A percentile compares a stretch with the other conserved stretches of the same genome.
Evolutionary conservation across 768 basidiomycete species (phyloP).

Genomic region (Suillus lakei): DNA sequence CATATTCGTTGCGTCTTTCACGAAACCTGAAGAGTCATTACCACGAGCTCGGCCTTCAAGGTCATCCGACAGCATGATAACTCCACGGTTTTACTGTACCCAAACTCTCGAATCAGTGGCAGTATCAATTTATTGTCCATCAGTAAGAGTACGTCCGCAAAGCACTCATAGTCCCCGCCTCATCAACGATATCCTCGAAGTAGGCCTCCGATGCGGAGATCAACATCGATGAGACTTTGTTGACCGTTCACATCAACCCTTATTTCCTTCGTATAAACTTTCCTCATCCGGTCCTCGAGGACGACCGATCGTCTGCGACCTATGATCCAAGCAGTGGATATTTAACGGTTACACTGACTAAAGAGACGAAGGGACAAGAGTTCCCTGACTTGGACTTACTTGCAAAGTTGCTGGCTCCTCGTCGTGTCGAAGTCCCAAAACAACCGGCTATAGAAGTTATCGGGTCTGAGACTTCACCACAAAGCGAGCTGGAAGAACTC

Average conservation of each 20-base stretch:
- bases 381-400: constrained; percentile 83
- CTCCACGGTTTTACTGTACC: constrained; percentile 72
- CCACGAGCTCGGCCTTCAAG: not conserved
- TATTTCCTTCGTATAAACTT: constrained; percentile 86
- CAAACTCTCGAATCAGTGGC: constrained; percentile 62
- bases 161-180: not conserved
- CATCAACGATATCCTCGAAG: constrained; percentile 18
- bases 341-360: constrained; percentile 73
- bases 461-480: constrained; percentile 28
- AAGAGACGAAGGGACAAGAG: constrained; percentile 64
- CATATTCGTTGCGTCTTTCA: not conserved
- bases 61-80: constrained; percentile 60
- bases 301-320: constrained; percentile 65
- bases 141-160: constrained; percentile 61
- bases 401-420: constrained; percentile 77
- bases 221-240: constrained; percentile 68
- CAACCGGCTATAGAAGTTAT: constrained; percentile 64
- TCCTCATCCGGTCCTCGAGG: constrained; percentile 64
- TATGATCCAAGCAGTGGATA: constrained; percentile 84
- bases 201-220: constrained; percentile 87
- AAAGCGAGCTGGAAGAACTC: constrained; percentile 44
- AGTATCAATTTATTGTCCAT: constrained; percentile 70
- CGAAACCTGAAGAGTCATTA: not conserved
- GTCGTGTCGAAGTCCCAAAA: constrained; percentile 40
- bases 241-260: constrained; percentile 80